phyloP scores from a whole-genome alignment of 805 yeast species.

The Candida nanaspora region DNA sequence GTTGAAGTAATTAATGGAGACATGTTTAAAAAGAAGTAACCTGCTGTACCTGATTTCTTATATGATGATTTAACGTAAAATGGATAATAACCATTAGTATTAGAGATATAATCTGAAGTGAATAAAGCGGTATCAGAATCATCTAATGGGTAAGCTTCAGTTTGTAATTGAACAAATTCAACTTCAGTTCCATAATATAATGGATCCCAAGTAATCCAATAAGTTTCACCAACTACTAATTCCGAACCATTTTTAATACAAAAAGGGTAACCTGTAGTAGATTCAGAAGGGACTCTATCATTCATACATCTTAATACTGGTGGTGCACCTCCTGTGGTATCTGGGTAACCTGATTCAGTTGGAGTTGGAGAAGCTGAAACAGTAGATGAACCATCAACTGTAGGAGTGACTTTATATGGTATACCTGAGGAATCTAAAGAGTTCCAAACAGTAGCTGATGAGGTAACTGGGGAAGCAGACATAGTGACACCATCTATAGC shows the following conservation, averaged over 20 bases:
- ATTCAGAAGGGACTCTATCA: conserved; percentile 29
- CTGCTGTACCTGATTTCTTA: conserved; percentile 16
- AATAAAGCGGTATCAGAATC: conserved; percentile 26
- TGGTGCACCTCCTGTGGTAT: conserved; percentile 31
- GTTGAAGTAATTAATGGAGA: conserved; percentile 29
- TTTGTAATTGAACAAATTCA: conserved; percentile 25
- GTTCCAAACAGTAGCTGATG: conserved; percentile 33
- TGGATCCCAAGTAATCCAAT: conserved; percentile 45
- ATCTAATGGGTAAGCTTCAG: conserved; percentile 27
- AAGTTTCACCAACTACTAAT: conserved; percentile 38
- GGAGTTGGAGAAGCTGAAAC: conserved; percentile 36
- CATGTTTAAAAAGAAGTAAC: conserved; percentile 31
- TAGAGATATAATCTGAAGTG: conserved; percentile 26
- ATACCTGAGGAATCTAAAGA: conserved; percentile 38
- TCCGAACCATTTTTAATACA: conserved; percentile 37
- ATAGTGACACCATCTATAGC: conserved; percentile 52
- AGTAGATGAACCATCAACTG: conserved; percentile 27
- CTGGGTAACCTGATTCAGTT: conserved; percentile 25
- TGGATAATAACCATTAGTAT: conserved; percentile 33
- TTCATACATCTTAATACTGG: conserved; percentile 39
- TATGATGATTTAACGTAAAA: conserved; percentile 25
- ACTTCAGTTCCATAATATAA: conserved; percentile 32
- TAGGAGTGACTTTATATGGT: conserved; percentile 34
- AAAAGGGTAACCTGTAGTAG: conserved; percentile 30
- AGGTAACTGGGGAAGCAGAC: conserved; percentile 31